A percentile compares a stretch with the other conserved stretches of the same genome.
These are phyloP conservation scores for Blastocrithidia nonstop DNA, from an alignment of 208 protist genomes.

Conservation along the genomic window DNA sequence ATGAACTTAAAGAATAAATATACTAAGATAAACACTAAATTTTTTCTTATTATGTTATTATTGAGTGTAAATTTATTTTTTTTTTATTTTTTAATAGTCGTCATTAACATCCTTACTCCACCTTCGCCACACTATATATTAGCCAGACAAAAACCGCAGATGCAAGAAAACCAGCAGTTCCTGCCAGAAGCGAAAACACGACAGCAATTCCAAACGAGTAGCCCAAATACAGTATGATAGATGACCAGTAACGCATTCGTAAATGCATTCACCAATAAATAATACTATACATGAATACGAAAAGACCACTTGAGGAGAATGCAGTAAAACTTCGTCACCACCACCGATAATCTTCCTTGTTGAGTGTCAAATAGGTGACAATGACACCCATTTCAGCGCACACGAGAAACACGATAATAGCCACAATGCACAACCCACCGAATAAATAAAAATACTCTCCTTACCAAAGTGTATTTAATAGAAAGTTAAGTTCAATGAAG, in stretches of 20 bases:
- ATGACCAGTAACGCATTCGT: slow-evolving; percentile 31
- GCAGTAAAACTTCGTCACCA: slow-evolving; percentile 94
- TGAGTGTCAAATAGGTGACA: slow-evolving; percentile 94
- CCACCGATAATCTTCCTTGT: slow-evolving; percentile 93
- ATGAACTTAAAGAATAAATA: not conserved
- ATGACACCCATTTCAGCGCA: slow-evolving; percentile 94
- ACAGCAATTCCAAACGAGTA: slow-evolving; percentile 56
- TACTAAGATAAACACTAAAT: not conserved
- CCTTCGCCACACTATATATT: too few species aligned
- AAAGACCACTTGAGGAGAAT: slow-evolving; percentile 56
- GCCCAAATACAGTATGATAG: slow-evolving; percentile 49
- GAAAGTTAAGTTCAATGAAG: slow-evolving; percentile 96
- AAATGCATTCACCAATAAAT: slow-evolving; percentile 80
- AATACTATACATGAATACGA: slow-evolving; percentile 88
- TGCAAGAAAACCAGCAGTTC: slow-evolving; percentile 58
- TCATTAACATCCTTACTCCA: too few species aligned
- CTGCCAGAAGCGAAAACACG: slow-evolving; percentile 38
- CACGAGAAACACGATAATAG: slow-evolving; percentile 84
- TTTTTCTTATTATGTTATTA: not conserved
- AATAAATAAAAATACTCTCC: slow-evolving; percentile 93
- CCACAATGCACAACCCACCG: slow-evolving; percentile 89
- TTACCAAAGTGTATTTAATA: slow-evolving; percentile 86
- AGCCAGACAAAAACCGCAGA: slow-evolving; percentile 51
- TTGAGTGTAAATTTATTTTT: not conserved
- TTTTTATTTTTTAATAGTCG: not conserved